Conservation (phyloP, 306 rosid genomes). For the Gillenia trifoliata region DNA sequence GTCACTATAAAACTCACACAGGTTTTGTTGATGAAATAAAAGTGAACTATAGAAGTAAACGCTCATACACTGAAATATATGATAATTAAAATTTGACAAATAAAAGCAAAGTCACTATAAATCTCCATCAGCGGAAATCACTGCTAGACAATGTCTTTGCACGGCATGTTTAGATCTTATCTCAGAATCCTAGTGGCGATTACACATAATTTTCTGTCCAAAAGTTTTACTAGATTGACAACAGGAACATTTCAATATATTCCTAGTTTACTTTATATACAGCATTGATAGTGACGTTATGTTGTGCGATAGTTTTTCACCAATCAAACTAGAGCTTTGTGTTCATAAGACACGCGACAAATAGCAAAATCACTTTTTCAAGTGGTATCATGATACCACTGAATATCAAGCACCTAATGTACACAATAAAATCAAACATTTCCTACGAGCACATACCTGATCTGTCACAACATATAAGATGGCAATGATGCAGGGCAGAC, state of each 20-base stretch:
- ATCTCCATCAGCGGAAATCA: neutral
- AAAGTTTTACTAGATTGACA: neutral
- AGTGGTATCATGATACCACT: neutral
- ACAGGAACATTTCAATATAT: neutral
- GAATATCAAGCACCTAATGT: neutral
- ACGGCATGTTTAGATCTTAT: neutral
- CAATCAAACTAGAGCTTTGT: neutral
- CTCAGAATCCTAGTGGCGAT: neutral
- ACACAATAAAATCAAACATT: neutral
- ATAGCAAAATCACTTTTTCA: neutral
- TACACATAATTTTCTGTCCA: neutral
- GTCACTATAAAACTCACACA: neutral
- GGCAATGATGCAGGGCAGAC: slow-evolving; percentile 91
- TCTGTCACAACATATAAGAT: slow-evolving; percentile 60
- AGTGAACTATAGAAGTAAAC: neutral
- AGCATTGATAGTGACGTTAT: neutral
- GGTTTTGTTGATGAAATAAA: neutral
- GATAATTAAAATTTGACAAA: neutral
- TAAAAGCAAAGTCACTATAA: neutral
- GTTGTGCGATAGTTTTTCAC: neutral
- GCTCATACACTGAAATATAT: neutral
- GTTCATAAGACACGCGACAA: neutral
- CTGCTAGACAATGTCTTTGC: neutral
- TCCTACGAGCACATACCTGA: slow-evolving; percentile 45
- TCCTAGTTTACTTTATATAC: neutral